phyloP scores from a whole-genome alignment of 140 eudicot genomes.

The Stevia rebaudiana region DNA sequence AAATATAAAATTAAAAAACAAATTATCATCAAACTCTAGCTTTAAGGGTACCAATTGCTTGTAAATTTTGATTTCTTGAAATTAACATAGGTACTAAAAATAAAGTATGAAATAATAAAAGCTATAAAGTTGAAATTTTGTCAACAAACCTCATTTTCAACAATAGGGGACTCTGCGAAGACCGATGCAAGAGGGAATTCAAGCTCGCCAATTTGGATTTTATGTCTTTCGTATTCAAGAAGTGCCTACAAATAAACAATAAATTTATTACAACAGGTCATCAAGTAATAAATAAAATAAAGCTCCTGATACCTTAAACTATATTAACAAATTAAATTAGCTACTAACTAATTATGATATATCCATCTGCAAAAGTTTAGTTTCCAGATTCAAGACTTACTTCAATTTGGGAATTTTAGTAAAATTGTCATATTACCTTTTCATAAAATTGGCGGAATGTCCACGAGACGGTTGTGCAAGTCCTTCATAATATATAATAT shows the following conservation, averaged over 20 bases:
- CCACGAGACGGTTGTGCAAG: conserved; percentile 97
- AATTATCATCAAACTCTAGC: background rate
- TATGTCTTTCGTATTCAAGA: conserved; percentile 79
- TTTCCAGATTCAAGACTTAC: background rate
- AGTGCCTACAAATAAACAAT: conserved; percentile 55
- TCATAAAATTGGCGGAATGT: conserved; percentile 95
- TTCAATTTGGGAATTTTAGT: background rate
- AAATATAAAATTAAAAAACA: background rate
- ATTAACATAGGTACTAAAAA: background rate
- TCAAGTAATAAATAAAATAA: conserved; percentile 1
- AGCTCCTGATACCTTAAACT: background rate
- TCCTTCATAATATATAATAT: conserved; percentile 43
- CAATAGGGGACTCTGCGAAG: conserved; percentile 50
- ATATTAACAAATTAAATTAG: background rate
- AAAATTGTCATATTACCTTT: conserved; percentile 54
- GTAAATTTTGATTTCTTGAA: background rate
- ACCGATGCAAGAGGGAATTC: conserved; percentile 49
- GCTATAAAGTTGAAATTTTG: background rate
- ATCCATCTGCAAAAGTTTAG: background rate
- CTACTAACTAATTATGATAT: background rate
- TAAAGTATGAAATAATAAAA: background rate
- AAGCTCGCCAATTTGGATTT: conserved; percentile 63
- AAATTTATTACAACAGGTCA: conserved; percentile 4
- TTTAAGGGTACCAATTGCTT: background rate
- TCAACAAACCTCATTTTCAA: conserved; percentile 58